phyloP scores from a whole-genome alignment of 257 asterid species.

The Scutellaria barbata region DNA sequence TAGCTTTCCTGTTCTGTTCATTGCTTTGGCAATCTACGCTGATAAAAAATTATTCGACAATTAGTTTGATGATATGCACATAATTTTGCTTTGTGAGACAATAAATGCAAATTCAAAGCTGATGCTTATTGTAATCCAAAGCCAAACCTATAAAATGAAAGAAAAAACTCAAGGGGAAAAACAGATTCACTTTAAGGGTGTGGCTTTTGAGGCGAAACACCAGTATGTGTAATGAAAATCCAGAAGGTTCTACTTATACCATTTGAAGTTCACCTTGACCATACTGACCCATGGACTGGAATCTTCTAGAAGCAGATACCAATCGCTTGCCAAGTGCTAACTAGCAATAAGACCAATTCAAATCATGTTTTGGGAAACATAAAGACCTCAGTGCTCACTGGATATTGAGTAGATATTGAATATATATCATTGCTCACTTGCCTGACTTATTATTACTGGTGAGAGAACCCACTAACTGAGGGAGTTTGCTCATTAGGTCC shows the following conservation, averaged over 20 bases:
- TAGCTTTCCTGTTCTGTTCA: constrained; percentile 72
- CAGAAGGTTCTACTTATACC: constrained; percentile 50
- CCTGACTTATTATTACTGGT: constrained; percentile 69
- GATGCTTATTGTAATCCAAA: neutral
- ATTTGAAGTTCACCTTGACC: constrained; percentile 82
- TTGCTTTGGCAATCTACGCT: constrained; percentile 86
- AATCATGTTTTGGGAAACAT: neutral
- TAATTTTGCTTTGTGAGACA: neutral
- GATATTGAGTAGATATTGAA: neutral
- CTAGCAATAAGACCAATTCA: constrained; percentile 50
- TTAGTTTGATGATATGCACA: constrained; percentile 36
- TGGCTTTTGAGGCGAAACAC: neutral
- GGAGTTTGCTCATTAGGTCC: constrained; percentile 63
- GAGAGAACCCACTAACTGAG: constrained; percentile 50
- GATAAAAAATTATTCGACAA: constrained; percentile 45
- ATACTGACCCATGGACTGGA: constrained; percentile 94
- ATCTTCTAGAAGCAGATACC: constrained; percentile 84
- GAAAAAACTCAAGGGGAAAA: neutral
- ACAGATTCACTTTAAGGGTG: constrained; percentile 2
- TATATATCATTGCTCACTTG: constrained; percentile 42
- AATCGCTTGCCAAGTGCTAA: constrained; percentile 92
- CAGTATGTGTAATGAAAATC: constrained; percentile 15
- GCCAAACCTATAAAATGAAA: neutral
- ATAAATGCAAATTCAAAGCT: neutral
- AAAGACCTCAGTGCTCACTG: neutral